These are phyloP conservation scores for Xylaria acuta DNA, from an alignment of 495 filamentous ascomycete genomes.

Conservation along the genomic window DNA sequence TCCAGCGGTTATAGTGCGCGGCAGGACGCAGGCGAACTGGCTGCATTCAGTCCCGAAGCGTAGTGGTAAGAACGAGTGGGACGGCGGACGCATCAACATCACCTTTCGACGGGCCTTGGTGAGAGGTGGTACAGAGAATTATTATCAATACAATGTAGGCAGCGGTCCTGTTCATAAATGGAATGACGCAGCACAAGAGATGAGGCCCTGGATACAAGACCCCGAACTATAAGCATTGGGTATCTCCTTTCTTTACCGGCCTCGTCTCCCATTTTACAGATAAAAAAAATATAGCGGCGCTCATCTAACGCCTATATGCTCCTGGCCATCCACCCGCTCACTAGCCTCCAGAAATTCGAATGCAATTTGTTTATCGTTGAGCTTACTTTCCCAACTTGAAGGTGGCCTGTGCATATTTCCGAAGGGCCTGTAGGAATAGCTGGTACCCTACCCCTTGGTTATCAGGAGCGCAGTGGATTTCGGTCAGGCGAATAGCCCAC, in stretches of 20 bases:
- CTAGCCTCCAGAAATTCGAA: neutral
- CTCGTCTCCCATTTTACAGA: neutral
- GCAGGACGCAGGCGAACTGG: constrained; percentile 72
- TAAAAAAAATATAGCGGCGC: neutral
- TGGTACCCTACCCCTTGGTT: constrained; percentile 88
- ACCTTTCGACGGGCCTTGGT: constrained; percentile 71
- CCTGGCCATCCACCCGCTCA: neutral
- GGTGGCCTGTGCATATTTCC: constrained; percentile 83
- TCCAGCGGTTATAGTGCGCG: no score
- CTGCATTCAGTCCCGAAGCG: constrained; percentile 78
- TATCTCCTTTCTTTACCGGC: neutral
- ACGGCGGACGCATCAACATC: constrained; percentile 73
- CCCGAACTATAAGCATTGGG: constrained; percentile 14
- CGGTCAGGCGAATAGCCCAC: constrained; percentile 92
- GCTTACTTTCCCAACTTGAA: constrained; percentile 84
- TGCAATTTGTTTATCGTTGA: neutral
- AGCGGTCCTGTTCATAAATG: constrained; percentile 66
- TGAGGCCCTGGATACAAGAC: constrained; percentile 55
- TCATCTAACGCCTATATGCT: neutral
- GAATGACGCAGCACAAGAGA: constrained; percentile 60
- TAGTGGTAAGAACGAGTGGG: constrained; percentile 58
- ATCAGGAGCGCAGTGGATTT: constrained; percentile 82
- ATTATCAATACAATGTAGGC: constrained; percentile 73
- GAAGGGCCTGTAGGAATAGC: constrained; percentile 83
- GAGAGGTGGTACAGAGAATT: constrained; percentile 71